These are phyloP conservation scores for Filobasidium wieringae DNA, from an alignment of 768 basidiomycete genomes.

Conservation along the genomic window DNA sequence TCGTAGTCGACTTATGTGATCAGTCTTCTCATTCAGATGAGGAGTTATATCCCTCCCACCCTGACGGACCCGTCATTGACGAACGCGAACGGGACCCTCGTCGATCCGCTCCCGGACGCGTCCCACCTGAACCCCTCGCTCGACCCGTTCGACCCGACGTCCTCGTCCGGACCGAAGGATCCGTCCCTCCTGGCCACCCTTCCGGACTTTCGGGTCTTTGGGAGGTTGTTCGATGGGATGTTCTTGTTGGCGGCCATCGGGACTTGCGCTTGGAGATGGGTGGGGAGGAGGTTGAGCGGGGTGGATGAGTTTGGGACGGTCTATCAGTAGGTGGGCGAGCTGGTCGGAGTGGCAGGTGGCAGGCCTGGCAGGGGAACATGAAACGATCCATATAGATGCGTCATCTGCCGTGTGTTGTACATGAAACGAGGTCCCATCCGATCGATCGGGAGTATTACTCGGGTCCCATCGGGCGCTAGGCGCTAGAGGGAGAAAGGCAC, in stretches of 20 bases:
- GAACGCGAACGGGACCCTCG: too few relatives aligned
- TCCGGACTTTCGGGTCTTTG: conserved; percentile 36
- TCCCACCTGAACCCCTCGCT: neutral
- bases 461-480: too few relatives aligned
- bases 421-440: too few relatives aligned
- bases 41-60: conserved; percentile 29
- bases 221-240: conserved; percentile 33
- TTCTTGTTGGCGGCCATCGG: conserved; percentile 26
- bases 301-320: conserved; percentile 25
- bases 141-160: neutral
- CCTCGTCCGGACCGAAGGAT: conserved; percentile 3
- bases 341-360: too few relatives aligned
- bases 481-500: too few relatives aligned
- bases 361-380: too few relatives aligned
- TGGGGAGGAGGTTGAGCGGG: conserved; percentile 27
- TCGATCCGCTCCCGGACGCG: neutral
- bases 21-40: conserved; percentile 35
- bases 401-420: too few relatives aligned
- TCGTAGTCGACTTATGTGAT: conserved; percentile 34
- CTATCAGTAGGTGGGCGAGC: conserved; percentile 33
- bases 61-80: conserved; percentile 18
- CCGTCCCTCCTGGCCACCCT: conserved; percentile 30
- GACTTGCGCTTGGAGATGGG: conserved; percentile 25
- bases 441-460: too few relatives aligned
- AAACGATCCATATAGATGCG: too few relatives aligned